Evolutionary conservation across 192 early-diverging fungal genomes (phyloP).

Genomic region (Coemansia sp.): DNA sequence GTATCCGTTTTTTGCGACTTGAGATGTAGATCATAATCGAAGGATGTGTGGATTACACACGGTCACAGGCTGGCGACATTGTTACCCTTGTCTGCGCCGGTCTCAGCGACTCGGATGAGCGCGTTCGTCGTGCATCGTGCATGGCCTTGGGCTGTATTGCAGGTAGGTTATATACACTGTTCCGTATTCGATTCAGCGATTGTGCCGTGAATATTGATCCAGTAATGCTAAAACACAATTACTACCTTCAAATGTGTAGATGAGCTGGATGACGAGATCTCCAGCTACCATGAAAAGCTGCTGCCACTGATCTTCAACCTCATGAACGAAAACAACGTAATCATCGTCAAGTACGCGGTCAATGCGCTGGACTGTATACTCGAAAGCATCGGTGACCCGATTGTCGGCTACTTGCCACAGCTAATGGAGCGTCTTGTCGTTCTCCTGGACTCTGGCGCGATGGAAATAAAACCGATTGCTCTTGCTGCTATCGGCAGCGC

Average conservation of each 20-base stretch:
- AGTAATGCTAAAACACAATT: background rate
- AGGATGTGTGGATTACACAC: slow-evolving; percentile 84
- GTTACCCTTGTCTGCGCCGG: slow-evolving; percentile 72
- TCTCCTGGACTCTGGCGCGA: slow-evolving; percentile 67
- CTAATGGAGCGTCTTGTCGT: slow-evolving; percentile 80
- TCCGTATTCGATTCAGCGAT: background rate
- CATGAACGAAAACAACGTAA: slow-evolving; percentile 71
- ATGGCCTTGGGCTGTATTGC: slow-evolving; percentile 81
- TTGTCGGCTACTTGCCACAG: slow-evolving; percentile 76
- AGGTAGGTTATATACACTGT: slow-evolving; percentile 17
- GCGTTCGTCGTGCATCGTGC: slow-evolving; percentile 83
- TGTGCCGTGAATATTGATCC: background rate
- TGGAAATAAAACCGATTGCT: slow-evolving; percentile 75
- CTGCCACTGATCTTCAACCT: slow-evolving; percentile 84
- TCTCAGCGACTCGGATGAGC: slow-evolving; percentile 75
- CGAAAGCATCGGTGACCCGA: slow-evolving; percentile 78
- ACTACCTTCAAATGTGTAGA: slow-evolving; percentile 21
- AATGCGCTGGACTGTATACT: slow-evolving; percentile 88
- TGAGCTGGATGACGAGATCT: slow-evolving; percentile 79
- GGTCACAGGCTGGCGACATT: slow-evolving; percentile 75
- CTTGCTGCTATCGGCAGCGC: slow-evolving; percentile 86
- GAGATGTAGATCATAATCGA: slow-evolving; percentile 64
- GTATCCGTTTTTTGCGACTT: background rate
- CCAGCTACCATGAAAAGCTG: slow-evolving; percentile 75
- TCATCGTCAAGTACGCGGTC: slow-evolving; percentile 76